Evolutionary conservation across 2,329 filamentous ascomycete genomes (phyloP), one percentile per base, ranked within the genome.

Genomic region (Chrysosporium keratinophilum): DNA sequence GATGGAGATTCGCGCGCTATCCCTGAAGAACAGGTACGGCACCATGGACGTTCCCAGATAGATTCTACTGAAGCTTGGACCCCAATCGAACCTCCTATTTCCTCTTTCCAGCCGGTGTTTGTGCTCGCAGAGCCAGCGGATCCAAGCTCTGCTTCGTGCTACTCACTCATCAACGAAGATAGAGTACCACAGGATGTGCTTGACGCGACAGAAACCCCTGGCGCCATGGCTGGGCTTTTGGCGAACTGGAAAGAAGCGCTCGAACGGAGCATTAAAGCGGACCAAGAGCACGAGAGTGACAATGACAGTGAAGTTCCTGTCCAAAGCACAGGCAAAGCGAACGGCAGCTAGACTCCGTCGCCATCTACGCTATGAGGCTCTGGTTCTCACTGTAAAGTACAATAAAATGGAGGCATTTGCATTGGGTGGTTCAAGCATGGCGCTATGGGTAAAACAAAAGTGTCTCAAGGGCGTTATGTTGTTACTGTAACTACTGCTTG

Each of bases 131-230:
- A 84, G 61, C 83, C 83, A 66, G 85, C 91, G 59, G 91, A 97
- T 60, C 88, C 90, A 0, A 41, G 19, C 14, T 15, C 39, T 5
- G 61, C 94, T 96, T 66, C 83, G 80, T 59, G 85, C 19, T 48
- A 43, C 28, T 54, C 51, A 5, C 14, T 48, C 20, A 54, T 54
- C 7, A 41, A 42, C 12, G 37, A 42, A 17, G 43, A 54, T 34
- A 48, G 45, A 35, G 51, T 98, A 61, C 93, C 93, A 0, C 89
- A 84, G 67, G 93, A 98, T 62, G 88, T 97, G 1, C 90, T 96
- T 1, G 81, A 84, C 63, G 81, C 81, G 1, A 79, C 78, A 31
- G 78, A 78, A 1, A 85, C 86, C 2, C 81, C 87, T 53, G 87
- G 85, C 2, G 85, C 85, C 0, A 78, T 97, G 73, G 78, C 84